These are phyloP conservation scores for Racocetra persica DNA, from an alignment of 371 early-diverging fungal genomes.

Conservation along the genomic window DNA sequence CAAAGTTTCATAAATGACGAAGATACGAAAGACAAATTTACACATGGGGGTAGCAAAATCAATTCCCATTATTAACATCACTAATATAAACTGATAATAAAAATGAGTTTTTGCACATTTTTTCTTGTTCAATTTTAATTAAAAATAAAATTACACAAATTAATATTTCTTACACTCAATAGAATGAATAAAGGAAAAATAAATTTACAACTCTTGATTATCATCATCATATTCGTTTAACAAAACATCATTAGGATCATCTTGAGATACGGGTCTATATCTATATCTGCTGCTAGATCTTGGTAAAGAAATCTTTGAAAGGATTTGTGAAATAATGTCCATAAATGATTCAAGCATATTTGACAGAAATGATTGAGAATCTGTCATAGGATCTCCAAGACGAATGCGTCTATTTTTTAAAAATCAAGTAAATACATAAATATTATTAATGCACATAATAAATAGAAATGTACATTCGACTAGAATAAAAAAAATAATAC, in stretches of 20 bases:
- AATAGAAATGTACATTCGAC: neutral
- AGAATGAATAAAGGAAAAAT: too few species aligned
- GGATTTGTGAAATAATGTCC: conserved; percentile 16
- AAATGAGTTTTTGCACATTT: too few species aligned
- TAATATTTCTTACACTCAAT: too few species aligned
- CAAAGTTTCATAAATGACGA: too few species aligned
- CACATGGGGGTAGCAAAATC: too few species aligned
- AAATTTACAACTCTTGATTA: neutral
- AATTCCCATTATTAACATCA: too few species aligned
- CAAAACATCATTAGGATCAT: conserved; percentile 22
- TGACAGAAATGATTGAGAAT: neutral
- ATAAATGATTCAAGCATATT: neutral
- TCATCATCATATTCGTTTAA: conserved; percentile 37
- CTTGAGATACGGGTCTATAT: conserved; percentile 19
- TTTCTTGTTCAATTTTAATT: too few species aligned
- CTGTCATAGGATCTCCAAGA: conserved; percentile 17
- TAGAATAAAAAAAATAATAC: neutral
- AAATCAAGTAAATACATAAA: neutral
- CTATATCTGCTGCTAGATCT: neutral
- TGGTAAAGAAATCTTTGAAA: conserved; percentile 7
- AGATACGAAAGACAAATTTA: too few species aligned
- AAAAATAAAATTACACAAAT: too few species aligned
- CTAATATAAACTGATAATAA: too few species aligned
- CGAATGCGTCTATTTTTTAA: conserved; percentile 25
- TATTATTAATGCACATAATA: neutral